Percentiles rank a stretch among this genome's conserved stretches.
phyloP scores from a whole-genome alignment of 129 eudicot genomes.

The Heracleum sosnowskyi region DNA sequence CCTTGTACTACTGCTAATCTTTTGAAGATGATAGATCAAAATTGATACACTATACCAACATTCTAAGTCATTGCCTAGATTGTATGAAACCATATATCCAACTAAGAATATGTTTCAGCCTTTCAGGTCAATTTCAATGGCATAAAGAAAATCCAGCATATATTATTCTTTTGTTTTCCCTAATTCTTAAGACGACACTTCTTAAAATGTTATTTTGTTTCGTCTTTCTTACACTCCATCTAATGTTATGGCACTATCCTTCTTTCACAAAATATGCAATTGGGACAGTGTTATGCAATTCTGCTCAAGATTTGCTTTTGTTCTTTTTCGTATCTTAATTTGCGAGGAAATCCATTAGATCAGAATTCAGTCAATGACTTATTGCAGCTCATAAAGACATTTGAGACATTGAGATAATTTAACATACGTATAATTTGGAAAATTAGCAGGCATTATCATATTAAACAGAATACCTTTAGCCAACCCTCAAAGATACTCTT shows the following conservation, averaged over 20 bases:
- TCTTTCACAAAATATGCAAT: neutral
- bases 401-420: too few relatives aligned
- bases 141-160: too few relatives aligned
- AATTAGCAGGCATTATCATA: too few relatives aligned
- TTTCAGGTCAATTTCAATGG: too few relatives aligned
- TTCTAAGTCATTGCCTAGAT: neutral
- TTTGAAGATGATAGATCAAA: too few relatives aligned
- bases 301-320: conserved; percentile 56
- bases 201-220: neutral
- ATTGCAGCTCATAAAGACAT: conserved; percentile 40
- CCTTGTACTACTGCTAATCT: neutral
- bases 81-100: neutral
- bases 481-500: too few relatives aligned
- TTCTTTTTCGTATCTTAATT: conserved; percentile 57
- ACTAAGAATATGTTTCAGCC: neutral
- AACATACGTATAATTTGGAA: too few relatives aligned
- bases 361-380: conserved; percentile 44
- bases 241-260: neutral
- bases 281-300: too few relatives aligned
- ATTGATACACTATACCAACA: neutral
- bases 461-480: too few relatives aligned
- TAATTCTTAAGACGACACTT: neutral
- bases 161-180: too few relatives aligned
- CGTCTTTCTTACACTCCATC: neutral
- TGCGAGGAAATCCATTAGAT: conserved; percentile 72